Evolutionary conservation across 2,329 filamentous ascomycete species (phyloP).

Genomic region (Fusarium staphyleae): DNA sequence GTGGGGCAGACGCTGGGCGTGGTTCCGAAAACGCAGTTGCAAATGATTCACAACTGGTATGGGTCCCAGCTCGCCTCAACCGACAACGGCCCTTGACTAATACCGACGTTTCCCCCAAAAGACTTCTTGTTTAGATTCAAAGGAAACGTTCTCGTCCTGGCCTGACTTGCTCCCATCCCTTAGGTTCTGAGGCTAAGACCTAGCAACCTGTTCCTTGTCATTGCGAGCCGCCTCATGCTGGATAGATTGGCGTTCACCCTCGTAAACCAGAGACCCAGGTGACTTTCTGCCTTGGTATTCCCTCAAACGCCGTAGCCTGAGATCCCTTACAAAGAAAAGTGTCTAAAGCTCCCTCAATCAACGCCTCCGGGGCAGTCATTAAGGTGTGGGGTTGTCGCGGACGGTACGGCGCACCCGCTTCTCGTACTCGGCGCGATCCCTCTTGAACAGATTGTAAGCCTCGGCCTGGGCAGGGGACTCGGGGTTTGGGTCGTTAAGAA

Average conservation of each 20-base stretch:
- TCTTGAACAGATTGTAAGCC: slow-evolving; percentile 96
- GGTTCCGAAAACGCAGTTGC: slow-evolving; percentile 26
- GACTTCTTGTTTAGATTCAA: slow-evolving; percentile 2
- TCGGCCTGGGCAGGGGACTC: slow-evolving; percentile 97
- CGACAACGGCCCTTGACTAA: slow-evolving; percentile 8
- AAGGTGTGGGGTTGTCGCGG: slow-evolving; percentile 84
- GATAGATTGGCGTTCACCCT: slow-evolving; percentile 6
- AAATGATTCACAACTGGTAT: slow-evolving; percentile 29
- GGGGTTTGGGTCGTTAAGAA: slow-evolving; percentile 95
- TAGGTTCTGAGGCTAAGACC: slow-evolving; percentile 1
- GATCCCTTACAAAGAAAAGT: slow-evolving; percentile 29
- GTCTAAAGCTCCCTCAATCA: slow-evolving; percentile 21
- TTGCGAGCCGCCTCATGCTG: slow-evolving; percentile 28
- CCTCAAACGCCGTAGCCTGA: slow-evolving; percentile 44
- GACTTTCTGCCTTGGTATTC: slow-evolving; percentile 43
- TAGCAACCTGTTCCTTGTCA: slow-evolving; percentile 3
- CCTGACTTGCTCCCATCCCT: slow-evolving; percentile 1
- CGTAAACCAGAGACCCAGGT: slow-evolving; percentile 19
- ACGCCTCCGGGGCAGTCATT: slow-evolving; percentile 7
- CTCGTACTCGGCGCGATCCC: slow-evolving; percentile 86
- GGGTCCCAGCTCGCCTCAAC: slow-evolving; percentile 4
- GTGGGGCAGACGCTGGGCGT: slow-evolving; percentile 19
- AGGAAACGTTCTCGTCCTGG: slow-evolving; percentile 5
- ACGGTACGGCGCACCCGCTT: slow-evolving; percentile 86
- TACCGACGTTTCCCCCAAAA: slow-evolving; percentile 1